Conservation (phyloP, 495 filamentous ascomycete genomes). For the Xylaria sp. region DNA sequence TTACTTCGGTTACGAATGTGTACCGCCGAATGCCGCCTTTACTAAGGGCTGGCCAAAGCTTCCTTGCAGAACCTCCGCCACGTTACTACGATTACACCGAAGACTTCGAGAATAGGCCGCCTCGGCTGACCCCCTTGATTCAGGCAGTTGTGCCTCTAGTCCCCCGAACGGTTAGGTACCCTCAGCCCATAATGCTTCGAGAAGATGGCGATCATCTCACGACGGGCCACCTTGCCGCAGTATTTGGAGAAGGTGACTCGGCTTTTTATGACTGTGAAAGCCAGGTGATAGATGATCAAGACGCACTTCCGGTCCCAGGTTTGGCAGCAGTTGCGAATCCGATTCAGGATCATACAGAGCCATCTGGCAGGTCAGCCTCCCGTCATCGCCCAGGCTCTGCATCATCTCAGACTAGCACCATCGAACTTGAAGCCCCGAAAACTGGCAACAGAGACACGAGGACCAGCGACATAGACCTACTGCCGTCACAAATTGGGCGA, state of each 20-base stretch:
- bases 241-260: constrained; percentile 34
- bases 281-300: constrained; percentile 24
- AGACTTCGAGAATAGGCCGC: constrained; percentile 48
- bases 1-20: constrained; percentile 52
- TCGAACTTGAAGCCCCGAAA: constrained; percentile 24
- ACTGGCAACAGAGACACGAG: constrained; percentile 24
- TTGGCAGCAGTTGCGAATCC: constrained; percentile 7
- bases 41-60: constrained; percentile 28
- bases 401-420: constrained; percentile 27
- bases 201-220: constrained; percentile 31
- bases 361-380: constrained; percentile 23
- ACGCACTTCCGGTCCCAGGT: neutral
- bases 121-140: constrained; percentile 30
- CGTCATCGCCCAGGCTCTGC: constrained; percentile 26
- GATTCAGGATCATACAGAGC: constrained; percentile 9
- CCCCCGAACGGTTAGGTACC: constrained; percentile 40
- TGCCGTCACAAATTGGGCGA: constrained; percentile 40
- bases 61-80: constrained; percentile 35
- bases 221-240: constrained; percentile 29
- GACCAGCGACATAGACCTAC: constrained; percentile 39
- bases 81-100: constrained; percentile 62
- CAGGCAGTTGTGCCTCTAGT: constrained; percentile 46
- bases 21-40: constrained; percentile 41
- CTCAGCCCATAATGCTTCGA: constrained; percentile 39
- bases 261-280: constrained; percentile 35